phyloP scores from a whole-genome alignment of 1,284 basidiomycete genomes.

The Takashimella tepidaria region DNA sequence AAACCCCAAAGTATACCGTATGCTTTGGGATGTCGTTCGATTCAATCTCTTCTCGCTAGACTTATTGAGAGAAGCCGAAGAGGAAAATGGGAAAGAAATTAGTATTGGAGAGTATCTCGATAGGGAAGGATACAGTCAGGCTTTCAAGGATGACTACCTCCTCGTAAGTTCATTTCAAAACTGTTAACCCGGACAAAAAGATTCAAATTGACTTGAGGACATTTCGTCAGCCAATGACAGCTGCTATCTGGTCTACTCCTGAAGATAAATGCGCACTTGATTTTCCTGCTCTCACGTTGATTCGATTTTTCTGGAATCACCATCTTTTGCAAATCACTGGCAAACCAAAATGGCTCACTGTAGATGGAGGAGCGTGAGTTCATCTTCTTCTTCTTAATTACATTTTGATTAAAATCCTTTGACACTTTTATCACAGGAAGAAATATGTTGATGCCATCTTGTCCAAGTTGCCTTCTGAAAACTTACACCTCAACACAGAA shows the following conservation, averaged over 20 bases:
- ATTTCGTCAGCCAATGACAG: slow-evolving; percentile 79
- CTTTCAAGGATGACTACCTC: slow-evolving; percentile 71
- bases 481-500: slow-evolving; percentile 60
- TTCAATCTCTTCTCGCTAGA: slow-evolving; percentile 66
- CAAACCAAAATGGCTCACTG: slow-evolving; percentile 71
- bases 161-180: slow-evolving; percentile 56
- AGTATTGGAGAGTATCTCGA: slow-evolving; percentile 67
- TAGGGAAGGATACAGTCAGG: slow-evolving; percentile 61
- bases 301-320: slow-evolving; percentile 75
- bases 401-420: neutral
- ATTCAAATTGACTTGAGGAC: slow-evolving; percentile 2
- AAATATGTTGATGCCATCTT: slow-evolving; percentile 63
- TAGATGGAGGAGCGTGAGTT: slow-evolving; percentile 63
- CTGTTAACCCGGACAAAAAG: neutral
- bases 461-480: slow-evolving; percentile 53
- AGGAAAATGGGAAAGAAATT: slow-evolving; percentile 42
- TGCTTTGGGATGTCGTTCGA: slow-evolving; percentile 69
- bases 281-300: slow-evolving; percentile 67
- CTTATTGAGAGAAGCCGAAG: slow-evolving; percentile 27
- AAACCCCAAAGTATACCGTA: slow-evolving; percentile 65
- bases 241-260: slow-evolving; percentile 74
- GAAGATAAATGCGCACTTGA: slow-evolving; percentile 65
- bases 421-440: slow-evolving; percentile 48
- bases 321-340: slow-evolving; percentile 69
- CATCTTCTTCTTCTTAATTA: slow-evolving; percentile 1